Conservation (phyloP, 257 asterid genomes). For the Petrea volubilis region DNA sequence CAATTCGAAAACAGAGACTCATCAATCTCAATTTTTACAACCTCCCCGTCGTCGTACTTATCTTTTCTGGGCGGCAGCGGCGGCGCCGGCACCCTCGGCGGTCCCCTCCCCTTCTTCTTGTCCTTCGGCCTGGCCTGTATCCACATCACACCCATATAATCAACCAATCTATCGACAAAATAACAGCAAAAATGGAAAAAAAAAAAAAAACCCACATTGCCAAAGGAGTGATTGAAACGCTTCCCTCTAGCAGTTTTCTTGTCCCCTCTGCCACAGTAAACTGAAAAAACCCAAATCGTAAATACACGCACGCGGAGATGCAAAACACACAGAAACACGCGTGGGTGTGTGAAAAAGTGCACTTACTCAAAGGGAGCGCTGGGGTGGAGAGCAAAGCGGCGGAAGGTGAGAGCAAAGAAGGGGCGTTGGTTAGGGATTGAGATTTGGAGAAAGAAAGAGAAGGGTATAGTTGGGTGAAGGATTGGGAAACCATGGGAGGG, state of each 20-base stretch:
- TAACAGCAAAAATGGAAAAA: not conserved
- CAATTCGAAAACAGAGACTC: conserved; percentile 46
- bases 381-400: conserved; percentile 34
- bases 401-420: conserved; percentile 31
- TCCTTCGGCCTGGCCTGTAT: conserved; percentile 85
- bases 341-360: not conserved
- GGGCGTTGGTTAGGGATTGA: conserved; percentile 29
- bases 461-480: conserved; percentile 29
- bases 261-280: conserved; percentile 95
- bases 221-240: conserved; percentile 92
- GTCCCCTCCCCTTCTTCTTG: conserved; percentile 94
- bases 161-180: not conserved
- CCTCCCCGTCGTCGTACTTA: conserved; percentile 82
- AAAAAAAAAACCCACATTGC: conserved; percentile 59
- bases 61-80: conserved; percentile 90
- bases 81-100: conserved; percentile 89
- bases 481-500: conserved; percentile 56
- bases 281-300: conserved; percentile 34
- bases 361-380: conserved; percentile 63
- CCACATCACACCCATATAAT: not conserved
- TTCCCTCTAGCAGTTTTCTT: conserved; percentile 93
- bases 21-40: conserved; percentile 69
- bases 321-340: not conserved
- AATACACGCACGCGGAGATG: not conserved
- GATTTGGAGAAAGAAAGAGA: conserved; percentile 60